These are phyloP conservation scores for Coccomyxa sp. DNA, from an alignment of 139 green algal species.

Conservation along the genomic window DNA sequence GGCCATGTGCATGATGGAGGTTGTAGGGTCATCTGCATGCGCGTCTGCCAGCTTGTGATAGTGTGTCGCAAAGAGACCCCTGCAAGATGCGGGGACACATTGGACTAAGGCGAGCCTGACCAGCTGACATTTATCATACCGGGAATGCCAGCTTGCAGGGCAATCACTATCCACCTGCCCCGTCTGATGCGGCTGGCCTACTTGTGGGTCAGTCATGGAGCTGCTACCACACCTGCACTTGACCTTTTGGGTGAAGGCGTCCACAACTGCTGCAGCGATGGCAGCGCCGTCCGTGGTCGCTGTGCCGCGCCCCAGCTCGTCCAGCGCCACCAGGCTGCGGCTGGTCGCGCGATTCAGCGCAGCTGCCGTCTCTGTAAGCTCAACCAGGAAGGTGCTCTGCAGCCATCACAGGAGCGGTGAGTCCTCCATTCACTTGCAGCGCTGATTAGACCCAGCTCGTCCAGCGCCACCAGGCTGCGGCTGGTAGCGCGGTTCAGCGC, in stretches of 20 bases:
- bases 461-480: constrained; percentile 83
- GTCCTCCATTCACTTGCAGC: no score
- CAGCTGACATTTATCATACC: no score
- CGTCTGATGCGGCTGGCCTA: no score
- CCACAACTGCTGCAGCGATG: constrained; percentile 88
- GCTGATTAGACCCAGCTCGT: constrained; percentile 96
- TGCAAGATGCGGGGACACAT: constrained; percentile 38
- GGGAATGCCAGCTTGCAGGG: no score
- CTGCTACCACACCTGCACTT: constrained; percentile 31
- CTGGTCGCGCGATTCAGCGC: constrained; percentile 72
- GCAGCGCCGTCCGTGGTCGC: constrained; percentile 93
- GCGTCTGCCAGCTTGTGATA: constrained; percentile 88
- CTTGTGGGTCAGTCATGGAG: constrained; percentile 3
- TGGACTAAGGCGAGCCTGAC: no score
- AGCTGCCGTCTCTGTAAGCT: constrained; percentile 89
- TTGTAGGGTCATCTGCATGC: constrained; percentile 43
- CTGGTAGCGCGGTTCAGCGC: constrained; percentile 72
- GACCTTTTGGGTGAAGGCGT: constrained; percentile 60
- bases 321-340: constrained; percentile 83
- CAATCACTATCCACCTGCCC: no score
- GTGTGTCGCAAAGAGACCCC: constrained; percentile 96
- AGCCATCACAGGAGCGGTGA: background rate
- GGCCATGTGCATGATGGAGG: constrained; percentile 86
- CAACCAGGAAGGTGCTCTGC: constrained; percentile 91
- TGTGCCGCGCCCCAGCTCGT: constrained; percentile 96